Conservation (phyloP, 768 basidiomycete species). For the Mycena metata region DNA sequence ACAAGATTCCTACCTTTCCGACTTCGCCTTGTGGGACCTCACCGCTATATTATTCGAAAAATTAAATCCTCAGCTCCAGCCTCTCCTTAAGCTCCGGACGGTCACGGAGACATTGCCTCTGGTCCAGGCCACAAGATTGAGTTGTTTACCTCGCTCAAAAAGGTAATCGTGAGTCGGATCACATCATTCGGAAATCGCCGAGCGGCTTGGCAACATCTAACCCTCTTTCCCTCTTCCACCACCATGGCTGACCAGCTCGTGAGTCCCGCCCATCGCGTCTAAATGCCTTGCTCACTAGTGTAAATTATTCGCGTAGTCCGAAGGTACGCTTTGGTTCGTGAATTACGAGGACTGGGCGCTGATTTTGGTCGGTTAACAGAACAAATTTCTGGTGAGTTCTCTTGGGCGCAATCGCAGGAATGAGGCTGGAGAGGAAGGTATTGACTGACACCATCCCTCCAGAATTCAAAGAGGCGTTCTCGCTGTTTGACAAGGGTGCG, state of each 20-base stretch:
- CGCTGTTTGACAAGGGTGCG: constrained; percentile 45
- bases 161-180: no score
- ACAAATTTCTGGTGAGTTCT: constrained; percentile 42
- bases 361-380: constrained; percentile 26
- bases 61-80: no score
- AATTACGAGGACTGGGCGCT: background rate
- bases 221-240: constrained; percentile 4
- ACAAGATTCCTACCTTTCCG: no score
- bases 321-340: constrained; percentile 23
- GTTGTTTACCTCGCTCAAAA: no score
- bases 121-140: no score
- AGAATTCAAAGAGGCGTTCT: constrained; percentile 47
- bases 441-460: constrained; percentile 14
- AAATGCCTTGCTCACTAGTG: background rate
- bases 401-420: background rate
- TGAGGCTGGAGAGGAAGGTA: no score
- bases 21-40: no score
- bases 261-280: constrained; percentile 5
- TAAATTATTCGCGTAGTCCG: constrained; percentile 5
- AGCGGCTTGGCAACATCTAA: constrained; percentile 2
- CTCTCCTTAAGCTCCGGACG: no score
- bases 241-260: constrained; percentile 39
- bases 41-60: no score
- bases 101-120: no score
- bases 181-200: constrained; percentile 15